These are phyloP conservation scores for Ceratobasidium theobromae DNA, from an alignment of 1,284 basidiomycete genomes.

Conservation along the genomic window DNA sequence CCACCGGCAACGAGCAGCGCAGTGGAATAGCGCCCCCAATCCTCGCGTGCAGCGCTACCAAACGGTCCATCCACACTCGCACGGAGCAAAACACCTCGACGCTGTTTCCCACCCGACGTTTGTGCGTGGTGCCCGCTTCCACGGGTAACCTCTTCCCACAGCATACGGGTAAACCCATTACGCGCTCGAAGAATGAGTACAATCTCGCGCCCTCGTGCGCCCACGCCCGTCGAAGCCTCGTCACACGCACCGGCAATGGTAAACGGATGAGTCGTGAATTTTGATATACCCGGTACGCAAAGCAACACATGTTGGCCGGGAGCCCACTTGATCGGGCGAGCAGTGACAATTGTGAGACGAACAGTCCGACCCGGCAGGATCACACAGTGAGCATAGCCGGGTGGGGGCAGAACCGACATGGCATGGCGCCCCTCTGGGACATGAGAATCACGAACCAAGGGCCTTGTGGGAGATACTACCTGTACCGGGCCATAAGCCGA, in stretches of 20 bases:
- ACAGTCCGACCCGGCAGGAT: constrained; percentile 77
- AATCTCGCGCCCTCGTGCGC: constrained; percentile 56
- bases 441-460: not conserved
- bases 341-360: constrained; percentile 68
- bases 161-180: constrained; percentile 71
- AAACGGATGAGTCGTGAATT: constrained; percentile 77
- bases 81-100: constrained; percentile 60
- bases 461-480: constrained; percentile 10
- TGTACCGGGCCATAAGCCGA: constrained; percentile 10
- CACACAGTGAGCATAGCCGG: constrained; percentile 75
- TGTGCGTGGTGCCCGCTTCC: constrained; percentile 43
- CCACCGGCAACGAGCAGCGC: constrained; percentile 76
- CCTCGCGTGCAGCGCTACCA: constrained; percentile 67
- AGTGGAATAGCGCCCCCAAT: constrained; percentile 66
- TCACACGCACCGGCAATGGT: constrained; percentile 73
- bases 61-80: constrained; percentile 76
- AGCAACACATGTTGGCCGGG: constrained; percentile 82
- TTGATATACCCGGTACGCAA: constrained; percentile 67
- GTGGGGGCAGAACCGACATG: constrained; percentile 48
- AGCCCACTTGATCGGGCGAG: constrained; percentile 64
- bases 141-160: constrained; percentile 62
- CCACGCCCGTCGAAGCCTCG: constrained; percentile 45
- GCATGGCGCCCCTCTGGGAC: not conserved
- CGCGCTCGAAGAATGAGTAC: constrained; percentile 76
- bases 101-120: constrained; percentile 41